Conservation (phyloP, 257 asterid species). For the Capsicum chinense region DNA sequence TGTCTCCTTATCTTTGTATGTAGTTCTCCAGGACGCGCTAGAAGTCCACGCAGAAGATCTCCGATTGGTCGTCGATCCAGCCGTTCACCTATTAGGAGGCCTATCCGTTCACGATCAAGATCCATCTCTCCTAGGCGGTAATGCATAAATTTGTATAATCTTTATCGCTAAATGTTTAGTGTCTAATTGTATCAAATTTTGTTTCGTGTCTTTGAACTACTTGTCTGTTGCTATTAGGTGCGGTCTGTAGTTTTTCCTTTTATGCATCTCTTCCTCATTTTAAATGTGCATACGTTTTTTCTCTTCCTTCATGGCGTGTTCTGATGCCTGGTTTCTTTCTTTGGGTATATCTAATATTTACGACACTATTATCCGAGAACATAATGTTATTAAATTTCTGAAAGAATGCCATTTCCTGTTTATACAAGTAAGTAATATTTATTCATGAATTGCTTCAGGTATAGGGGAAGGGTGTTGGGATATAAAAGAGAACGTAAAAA, state of each 20-base stretch:
- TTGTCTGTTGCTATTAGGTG: neutral
- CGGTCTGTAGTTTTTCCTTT: neutral
- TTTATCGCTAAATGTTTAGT: neutral
- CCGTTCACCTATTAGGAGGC: constrained; percentile 92
- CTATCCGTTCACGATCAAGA: constrained; percentile 79
- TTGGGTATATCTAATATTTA: neutral
- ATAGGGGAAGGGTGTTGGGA: constrained; percentile 43
- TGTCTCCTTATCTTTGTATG: constrained; percentile 28
- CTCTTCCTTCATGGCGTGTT: neutral
- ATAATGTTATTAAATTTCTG: neutral
- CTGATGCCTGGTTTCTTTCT: neutral
- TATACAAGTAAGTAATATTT: neutral
- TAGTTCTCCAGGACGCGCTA: constrained; percentile 86
- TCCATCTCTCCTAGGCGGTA: constrained; percentile 91
- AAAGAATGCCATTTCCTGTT: neutral
- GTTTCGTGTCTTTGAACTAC: neutral
- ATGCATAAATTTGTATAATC: neutral
- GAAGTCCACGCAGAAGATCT: constrained; percentile 92
- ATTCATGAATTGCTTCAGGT: constrained; percentile 20
- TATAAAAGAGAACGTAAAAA: too few species aligned
- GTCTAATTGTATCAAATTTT: neutral
- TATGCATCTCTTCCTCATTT: neutral
- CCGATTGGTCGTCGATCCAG: constrained; percentile 86
- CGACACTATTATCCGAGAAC: neutral
- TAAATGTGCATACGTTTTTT: neutral